Base-by-base conservation (phyloP, 1,284 basidiomycete species). In the Fomitopsis betulina region DNA sequence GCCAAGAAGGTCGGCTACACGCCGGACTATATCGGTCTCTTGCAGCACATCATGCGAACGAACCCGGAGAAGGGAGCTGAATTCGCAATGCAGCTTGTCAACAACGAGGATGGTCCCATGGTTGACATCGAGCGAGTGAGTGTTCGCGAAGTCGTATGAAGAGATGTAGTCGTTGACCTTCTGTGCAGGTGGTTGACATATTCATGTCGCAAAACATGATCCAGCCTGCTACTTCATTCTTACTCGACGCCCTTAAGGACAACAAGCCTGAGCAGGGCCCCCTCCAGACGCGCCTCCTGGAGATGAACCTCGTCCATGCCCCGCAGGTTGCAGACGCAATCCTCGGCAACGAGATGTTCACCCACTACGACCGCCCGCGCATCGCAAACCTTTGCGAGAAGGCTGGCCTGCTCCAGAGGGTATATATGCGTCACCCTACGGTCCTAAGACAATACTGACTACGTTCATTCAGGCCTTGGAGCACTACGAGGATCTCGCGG, bases 121-220 rank as follows among this genome's bases (percentile, higher is more conserved):
- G 93, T 99, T 53, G 96, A 99, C 70, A 79, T 99, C 61, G 96
- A 99, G 75, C 81, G 94, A 57, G 94, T 89, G 67, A 59, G 84
- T 76, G 13, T 12, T 19, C 30, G 3, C 21, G 40, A n/a, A 27
- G 1, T 5, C 40, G 33, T 39, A 37, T 5, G 43, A 45, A 25
- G 49, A 67, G 54, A 33, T 33, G 35, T 45, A n/a, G 30, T 23
- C 19, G 13, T n/a, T n/a, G 30, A 17, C 37, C 49, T 21, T 50
- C 23, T 53, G 21, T 55, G 50, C 59, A 90, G 86, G 89, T 96
- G 55, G 93, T 97, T 60, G 97, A 99, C 71, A 97, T 99, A 70
- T 99, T 99, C 81, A 97, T 98, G 94, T 91, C 91, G 2, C 96
- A 98, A 73, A 99, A 98, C 79, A 95, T 99, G 94, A 96, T 99